These are phyloP conservation scores for Plasmopara muralis DNA, from an alignment of 352 stramenopile species.

Conservation along the genomic window DNA sequence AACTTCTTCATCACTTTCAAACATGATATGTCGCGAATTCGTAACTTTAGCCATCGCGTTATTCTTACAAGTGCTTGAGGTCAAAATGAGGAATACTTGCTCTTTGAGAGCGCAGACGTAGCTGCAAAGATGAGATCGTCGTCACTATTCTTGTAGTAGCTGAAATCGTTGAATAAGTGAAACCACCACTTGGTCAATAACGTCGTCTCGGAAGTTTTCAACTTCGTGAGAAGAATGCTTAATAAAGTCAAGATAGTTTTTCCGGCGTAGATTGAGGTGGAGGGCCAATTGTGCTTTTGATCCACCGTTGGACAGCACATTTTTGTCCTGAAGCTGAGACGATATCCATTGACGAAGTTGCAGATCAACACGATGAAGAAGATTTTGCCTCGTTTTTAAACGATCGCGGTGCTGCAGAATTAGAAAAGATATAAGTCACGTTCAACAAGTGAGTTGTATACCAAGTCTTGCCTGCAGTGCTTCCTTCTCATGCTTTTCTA, in stretches of 20 bases:
- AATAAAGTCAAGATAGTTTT: constrained; percentile 31
- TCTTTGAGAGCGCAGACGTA: constrained; percentile 1
- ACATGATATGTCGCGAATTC: constrained; percentile 13
- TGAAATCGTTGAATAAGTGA: constrained; percentile 20
- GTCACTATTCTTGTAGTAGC: constrained; percentile 19
- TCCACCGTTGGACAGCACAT: constrained; percentile 1
- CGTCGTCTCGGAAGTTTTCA: constrained; percentile 2
- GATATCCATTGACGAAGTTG: constrained; percentile 56
- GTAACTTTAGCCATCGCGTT: constrained; percentile 20
- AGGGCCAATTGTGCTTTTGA: constrained; percentile 22
- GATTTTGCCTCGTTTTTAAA: constrained; percentile 19
- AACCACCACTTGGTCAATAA: constrained; percentile 19
- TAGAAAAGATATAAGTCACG: neutral
- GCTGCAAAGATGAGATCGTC: neutral
- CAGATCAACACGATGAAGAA: constrained; percentile 51
- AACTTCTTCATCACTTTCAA: constrained; percentile 24
- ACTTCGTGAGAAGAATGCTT: constrained; percentile 15
- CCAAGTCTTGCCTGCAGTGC: constrained; percentile 15
- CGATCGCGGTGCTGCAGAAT: constrained; percentile 28
- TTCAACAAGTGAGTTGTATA: neutral
- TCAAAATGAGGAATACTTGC: constrained; percentile 9
- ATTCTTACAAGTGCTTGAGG: neutral
- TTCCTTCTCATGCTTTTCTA: constrained; percentile 2
- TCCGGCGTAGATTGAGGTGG: constrained; percentile 37
- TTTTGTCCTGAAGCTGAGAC: constrained; percentile 19